Evolutionary conservation across 805 yeast genomes (phyloP).

Genomic region (Jamesozyma spencerorum): DNA sequence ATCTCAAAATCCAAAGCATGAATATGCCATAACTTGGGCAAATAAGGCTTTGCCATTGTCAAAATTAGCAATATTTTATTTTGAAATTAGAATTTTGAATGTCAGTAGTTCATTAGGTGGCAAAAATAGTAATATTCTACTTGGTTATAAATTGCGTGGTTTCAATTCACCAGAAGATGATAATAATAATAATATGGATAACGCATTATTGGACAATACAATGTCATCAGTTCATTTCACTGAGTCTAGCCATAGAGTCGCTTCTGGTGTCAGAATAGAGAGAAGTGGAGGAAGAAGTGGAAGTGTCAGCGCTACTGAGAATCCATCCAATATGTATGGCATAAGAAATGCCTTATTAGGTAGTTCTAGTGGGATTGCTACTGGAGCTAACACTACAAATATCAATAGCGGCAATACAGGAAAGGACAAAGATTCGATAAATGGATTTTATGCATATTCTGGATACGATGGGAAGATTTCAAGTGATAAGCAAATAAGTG

Average conservation of each 20-base stretch:
- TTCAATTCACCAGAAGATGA: not conserved
- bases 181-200: slow-evolving; percentile 1
- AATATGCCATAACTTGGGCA: slow-evolving; percentile 25
- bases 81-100: slow-evolving; percentile 21
- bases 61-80: slow-evolving; percentile 23
- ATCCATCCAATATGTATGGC: slow-evolving; percentile 1
- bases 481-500: slow-evolving; percentile 15
- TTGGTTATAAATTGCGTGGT: slow-evolving; percentile 22
- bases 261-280: not conserved
- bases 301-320: not conserved
- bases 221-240: slow-evolving; percentile 4
- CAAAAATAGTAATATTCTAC: slow-evolving; percentile 20
- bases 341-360: not conserved
- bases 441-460: slow-evolving; percentile 22
- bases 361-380: not conserved
- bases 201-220: slow-evolving; percentile 1
- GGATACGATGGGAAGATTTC: slow-evolving; percentile 26
- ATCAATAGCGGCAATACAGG: not conserved
- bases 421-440: not conserved
- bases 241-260: not conserved
- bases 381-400: not conserved
- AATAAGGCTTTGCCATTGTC: slow-evolving; percentile 18
- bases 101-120: slow-evolving; percentile 23
- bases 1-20: slow-evolving; percentile 11
- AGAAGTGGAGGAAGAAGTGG: not conserved